These are phyloP conservation scores for Aechmea fasciata DNA, from an alignment of 176 grass and related monocot genomes.

Conservation along the genomic window DNA sequence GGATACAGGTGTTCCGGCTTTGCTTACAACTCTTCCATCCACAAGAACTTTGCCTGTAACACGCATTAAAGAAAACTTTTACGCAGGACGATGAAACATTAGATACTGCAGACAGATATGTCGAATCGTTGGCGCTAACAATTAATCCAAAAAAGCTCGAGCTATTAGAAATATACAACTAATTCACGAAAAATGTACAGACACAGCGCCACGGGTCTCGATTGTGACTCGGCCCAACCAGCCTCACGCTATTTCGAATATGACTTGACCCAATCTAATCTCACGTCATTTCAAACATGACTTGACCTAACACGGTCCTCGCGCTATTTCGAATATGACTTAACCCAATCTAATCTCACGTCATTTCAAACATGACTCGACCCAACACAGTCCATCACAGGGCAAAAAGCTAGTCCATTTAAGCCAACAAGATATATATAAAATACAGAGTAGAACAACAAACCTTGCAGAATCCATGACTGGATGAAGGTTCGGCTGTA, in stretches of 20 bases:
- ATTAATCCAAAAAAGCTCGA: neutral
- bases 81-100: neutral
- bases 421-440: neutral
- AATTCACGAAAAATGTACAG: no score
- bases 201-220: no score
- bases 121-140: neutral
- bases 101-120: neutral
- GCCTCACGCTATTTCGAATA: no score
- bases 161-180: neutral
- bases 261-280: no score
- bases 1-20: conserved; percentile 91
- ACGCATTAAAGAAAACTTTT: neutral
- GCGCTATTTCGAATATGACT: no score
- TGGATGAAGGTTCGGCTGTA: conserved; percentile 86
- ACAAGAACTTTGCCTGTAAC: conserved; percentile 87
- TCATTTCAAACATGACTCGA: no score
- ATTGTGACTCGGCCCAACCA: no score
- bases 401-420: no score
- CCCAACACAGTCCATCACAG: no score
- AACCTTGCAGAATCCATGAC: conserved; percentile 96
- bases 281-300: no score
- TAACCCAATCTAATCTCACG: no score
- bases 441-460: neutral
- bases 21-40: conserved; percentile 73
- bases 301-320: no score